phyloP scores from a whole-genome alignment of 148 eudicot genomes.

The Fallopia convolvulus region DNA sequence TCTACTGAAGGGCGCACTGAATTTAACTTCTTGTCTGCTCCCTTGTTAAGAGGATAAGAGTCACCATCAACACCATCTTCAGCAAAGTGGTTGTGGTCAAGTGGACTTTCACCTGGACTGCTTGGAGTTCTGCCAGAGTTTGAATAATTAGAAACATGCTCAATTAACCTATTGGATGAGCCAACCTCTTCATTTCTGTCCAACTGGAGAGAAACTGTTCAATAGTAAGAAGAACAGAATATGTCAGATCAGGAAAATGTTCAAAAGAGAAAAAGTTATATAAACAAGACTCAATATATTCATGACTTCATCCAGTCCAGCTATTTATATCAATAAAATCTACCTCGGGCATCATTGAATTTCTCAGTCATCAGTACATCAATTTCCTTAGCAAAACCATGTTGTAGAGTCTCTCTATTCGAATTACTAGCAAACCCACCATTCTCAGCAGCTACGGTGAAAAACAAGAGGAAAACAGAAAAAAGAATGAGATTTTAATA shows the following conservation, averaged over 20 bases:
- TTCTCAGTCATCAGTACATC: neutral
- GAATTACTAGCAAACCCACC: constrained; percentile 1
- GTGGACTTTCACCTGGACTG: neutral
- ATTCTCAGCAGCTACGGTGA: neutral
- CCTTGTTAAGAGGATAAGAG: neutral
- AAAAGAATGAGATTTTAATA: neutral
- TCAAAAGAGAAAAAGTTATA: neutral
- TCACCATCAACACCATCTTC: neutral
- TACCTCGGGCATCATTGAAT: constrained; percentile 1
- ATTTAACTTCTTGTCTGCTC: neutral
- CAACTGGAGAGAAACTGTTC: constrained; percentile 1
- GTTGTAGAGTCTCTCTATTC: neutral
- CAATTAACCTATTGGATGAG: neutral
- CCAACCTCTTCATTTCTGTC: constrained; percentile 9
- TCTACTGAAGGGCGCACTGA: neutral
- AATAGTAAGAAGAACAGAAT: neutral
- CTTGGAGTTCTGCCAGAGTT: neutral
- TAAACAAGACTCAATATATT: neutral
- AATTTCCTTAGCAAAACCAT: neutral
- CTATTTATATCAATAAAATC: neutral
- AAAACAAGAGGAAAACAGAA: neutral
- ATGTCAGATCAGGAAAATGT: neutral
- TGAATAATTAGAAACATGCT: neutral
- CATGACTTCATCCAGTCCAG: neutral
- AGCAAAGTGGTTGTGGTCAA: neutral